Evolutionary conservation across 305 asterid genomes (phyloP).

Genomic region (Fraxinus platypoda): DNA sequence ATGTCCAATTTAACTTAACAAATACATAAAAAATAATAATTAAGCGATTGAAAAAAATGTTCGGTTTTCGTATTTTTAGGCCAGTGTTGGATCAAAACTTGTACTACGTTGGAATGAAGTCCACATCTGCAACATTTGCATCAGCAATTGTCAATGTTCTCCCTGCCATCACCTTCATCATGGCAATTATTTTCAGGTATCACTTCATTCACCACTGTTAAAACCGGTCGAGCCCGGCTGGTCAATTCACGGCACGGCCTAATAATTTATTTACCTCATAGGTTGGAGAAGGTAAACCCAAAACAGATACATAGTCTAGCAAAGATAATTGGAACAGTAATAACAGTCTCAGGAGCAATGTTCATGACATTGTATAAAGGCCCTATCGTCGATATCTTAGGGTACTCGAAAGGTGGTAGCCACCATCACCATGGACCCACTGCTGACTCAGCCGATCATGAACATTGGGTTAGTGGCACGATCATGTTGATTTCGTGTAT

Average conservation of each 20-base stretch:
- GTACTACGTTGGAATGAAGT: slow-evolving; percentile 76
- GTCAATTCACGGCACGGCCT: neutral
- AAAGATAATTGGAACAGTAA: slow-evolving; percentile 71
- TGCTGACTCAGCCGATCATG: slow-evolving; percentile 27
- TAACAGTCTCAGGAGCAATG: slow-evolving; percentile 91
- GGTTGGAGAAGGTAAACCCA: slow-evolving; percentile 75
- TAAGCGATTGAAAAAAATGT: neutral
- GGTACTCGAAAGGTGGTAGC: slow-evolving; percentile 43
- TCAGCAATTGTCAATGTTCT: slow-evolving; percentile 77
- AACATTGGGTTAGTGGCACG: slow-evolving; percentile 74
- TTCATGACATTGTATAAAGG: slow-evolving; percentile 86
- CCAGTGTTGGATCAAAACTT: slow-evolving; percentile 92
- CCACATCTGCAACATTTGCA: slow-evolving; percentile 86
- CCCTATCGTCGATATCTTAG: slow-evolving; percentile 58
- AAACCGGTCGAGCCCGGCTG: neutral
- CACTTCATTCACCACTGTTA: neutral
- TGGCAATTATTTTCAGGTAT: slow-evolving; percentile 89
- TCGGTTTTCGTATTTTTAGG: slow-evolving; percentile 31
- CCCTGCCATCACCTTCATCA: slow-evolving; percentile 81
- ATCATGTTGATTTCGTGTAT: slow-evolving; percentile 56
- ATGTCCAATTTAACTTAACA: neutral
- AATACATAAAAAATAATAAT: neutral
- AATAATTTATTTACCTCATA: slow-evolving; percentile 15
- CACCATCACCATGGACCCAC: slow-evolving; percentile 40
- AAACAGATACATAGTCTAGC: slow-evolving; percentile 56